phyloP scores from a whole-genome alignment of 345 rosid species.

The Ailanthus altissimus region DNA sequence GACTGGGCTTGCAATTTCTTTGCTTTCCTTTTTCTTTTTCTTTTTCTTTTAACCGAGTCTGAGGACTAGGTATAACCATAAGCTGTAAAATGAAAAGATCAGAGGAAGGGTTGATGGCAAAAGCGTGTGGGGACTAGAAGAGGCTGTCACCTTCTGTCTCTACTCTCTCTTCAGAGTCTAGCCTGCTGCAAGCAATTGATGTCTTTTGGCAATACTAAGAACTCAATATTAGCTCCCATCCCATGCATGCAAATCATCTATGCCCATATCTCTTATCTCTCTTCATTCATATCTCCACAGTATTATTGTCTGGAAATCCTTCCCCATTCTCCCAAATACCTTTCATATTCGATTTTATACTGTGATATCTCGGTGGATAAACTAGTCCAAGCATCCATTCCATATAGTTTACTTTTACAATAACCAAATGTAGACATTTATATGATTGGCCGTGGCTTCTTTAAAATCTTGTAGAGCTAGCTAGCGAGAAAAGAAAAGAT shows the following conservation, averaged over 20 bases:
- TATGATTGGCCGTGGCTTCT: too few species aligned
- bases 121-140: constrained; percentile 23
- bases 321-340: constrained; percentile 15
- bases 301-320: constrained; percentile 12
- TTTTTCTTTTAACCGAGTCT: not conserved
- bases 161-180: too few species aligned
- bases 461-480: too few species aligned
- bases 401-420: too few species aligned
- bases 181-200: constrained; percentile 21
- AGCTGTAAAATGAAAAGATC: not conserved
- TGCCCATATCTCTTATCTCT: constrained; percentile 10
- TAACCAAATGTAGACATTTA: too few species aligned
- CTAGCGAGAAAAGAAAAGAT: too few species aligned
- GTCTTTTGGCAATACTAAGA: constrained; percentile 28
- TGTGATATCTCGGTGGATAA: not conserved
- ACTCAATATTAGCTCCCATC: not conserved
- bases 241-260: constrained; percentile 18
- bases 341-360: not conserved
- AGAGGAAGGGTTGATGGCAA: not conserved
- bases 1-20: not conserved
- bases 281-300: constrained; percentile 16
- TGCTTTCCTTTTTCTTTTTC: too few species aligned
- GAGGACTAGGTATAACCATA: not conserved
- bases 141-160: constrained; percentile 18
- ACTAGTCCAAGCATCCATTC: too few species aligned